Evolutionary conservation across 371 early-diverging fungal genomes (phyloP).

Genomic region (Blastocladiella emersonii): DNA sequence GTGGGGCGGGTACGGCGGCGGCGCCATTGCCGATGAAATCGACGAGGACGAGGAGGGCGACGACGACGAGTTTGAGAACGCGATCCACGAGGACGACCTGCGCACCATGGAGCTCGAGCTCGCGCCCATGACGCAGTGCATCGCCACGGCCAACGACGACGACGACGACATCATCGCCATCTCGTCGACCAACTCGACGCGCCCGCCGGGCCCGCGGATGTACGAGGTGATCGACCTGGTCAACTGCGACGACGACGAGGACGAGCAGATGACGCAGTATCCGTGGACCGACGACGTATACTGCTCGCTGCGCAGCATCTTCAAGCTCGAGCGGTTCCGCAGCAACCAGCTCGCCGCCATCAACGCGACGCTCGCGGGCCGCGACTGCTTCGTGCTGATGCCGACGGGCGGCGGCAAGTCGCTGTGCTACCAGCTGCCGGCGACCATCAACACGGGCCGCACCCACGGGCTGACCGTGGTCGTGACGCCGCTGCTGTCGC

Average conservation of each 20-base stretch:
- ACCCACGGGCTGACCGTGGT: conserved; percentile 85
- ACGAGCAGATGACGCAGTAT: conserved; percentile 9
- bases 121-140: too few relatives aligned
- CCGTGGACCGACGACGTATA: conserved; percentile 72
- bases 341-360: conserved; percentile 90
- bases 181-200: too few relatives aligned
- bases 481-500: conserved; percentile 89
- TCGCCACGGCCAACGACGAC: too few relatives aligned
- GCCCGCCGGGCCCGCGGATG: too few relatives aligned
- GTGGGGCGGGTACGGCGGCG: too few relatives aligned
- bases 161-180: too few relatives aligned
- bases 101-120: too few relatives aligned
- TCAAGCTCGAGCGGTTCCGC: conserved; percentile 72
- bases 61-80: too few relatives aligned
- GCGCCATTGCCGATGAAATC: too few relatives aligned
- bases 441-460: conserved; percentile 40
- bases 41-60: too few relatives aligned
- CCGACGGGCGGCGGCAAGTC: conserved; percentile 99
- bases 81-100: too few relatives aligned
- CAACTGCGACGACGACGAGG: background rate
- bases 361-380: conserved; percentile 68
- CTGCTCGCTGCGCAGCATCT: conserved; percentile 52
- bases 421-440: conserved; percentile 96
- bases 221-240: background rate
- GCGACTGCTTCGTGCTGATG: conserved; percentile 97